phyloP scores from a whole-genome alignment of 495 filamentous ascomycete genomes.

The Tuber magnatum region DNA sequence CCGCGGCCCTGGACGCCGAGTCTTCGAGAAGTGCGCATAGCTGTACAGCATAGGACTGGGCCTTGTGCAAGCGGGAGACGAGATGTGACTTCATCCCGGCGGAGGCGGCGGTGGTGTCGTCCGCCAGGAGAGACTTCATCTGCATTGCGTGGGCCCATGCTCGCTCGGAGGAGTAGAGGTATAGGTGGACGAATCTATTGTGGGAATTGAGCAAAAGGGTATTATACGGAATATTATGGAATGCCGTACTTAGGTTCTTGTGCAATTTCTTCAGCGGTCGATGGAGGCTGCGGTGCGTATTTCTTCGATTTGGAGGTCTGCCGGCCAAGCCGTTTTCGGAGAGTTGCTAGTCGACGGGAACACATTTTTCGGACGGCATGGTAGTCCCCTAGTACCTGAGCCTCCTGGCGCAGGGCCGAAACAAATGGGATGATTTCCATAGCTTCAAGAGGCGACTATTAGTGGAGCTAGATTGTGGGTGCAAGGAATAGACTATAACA shows the following conservation, averaged over 20 bases:
- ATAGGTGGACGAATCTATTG: conserved; percentile 65
- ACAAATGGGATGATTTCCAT: conserved; percentile 93
- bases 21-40: conserved; percentile 59
- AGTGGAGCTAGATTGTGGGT: background rate
- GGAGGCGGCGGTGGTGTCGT: conserved; percentile 69
- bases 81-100: conserved; percentile 77
- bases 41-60: conserved; percentile 58
- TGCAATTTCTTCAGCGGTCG: conserved; percentile 71
- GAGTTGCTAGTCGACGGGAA: conserved; percentile 70
- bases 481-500: background rate
- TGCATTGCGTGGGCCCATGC: conserved; percentile 96
- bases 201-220: conserved; percentile 25
- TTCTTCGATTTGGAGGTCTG: conserved; percentile 76
- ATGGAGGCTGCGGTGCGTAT: conserved; percentile 61
- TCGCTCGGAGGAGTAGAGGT: conserved; percentile 78
- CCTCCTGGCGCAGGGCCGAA: conserved; percentile 66
- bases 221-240: conserved; percentile 6
- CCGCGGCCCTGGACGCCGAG: conserved; percentile 54
- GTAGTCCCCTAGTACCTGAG: conserved; percentile 80
- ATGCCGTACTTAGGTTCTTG: conserved; percentile 64
- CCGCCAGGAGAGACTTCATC: conserved; percentile 76
- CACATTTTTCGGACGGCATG: conserved; percentile 73
- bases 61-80: conserved; percentile 76
- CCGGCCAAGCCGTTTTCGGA: conserved; percentile 75
- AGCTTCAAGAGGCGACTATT: conserved; percentile 9